phyloP scores from a whole-genome alignment of 306 rosid genomes.

The Argentina anserina region DNA sequence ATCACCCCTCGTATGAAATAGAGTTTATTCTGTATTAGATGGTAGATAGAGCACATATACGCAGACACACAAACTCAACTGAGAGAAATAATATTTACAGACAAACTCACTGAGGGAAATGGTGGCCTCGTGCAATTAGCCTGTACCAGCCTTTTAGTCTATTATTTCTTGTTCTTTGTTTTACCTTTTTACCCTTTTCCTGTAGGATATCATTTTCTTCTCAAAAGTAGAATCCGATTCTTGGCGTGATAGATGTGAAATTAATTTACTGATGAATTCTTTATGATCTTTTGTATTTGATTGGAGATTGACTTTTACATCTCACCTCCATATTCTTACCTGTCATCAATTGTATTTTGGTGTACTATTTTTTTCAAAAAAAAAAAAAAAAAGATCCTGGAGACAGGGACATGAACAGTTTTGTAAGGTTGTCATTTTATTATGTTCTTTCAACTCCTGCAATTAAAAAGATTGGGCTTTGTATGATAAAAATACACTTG shows the following conservation, averaged over 20 bases:
- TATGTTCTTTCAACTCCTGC: not conserved
- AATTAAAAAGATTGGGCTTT: not conserved
- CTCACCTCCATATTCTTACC: not conserved
- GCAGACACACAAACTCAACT: not conserved
- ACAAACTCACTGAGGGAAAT: not conserved
- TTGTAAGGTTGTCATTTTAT: not conserved
- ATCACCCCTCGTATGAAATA: not conserved
- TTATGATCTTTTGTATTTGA: not conserved
- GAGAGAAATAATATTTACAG: not conserved
- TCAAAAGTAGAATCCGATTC: not conserved
- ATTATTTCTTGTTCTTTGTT: not conserved
- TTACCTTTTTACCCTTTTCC: not conserved
- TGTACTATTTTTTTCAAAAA: not conserved
- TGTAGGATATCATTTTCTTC: not conserved
- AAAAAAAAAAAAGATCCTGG: not conserved
- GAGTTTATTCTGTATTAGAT: not conserved
- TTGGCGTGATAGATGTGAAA: not conserved
- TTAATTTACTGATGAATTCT: not conserved
- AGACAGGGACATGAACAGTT: not conserved
- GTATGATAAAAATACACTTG: not conserved
- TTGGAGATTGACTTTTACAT: not conserved
- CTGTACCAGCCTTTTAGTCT: not conserved
- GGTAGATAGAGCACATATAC: not conserved
- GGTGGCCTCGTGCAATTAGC: not conserved
- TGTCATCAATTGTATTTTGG: not conserved